Evolutionary conservation across 768 basidiomycete species (phyloP).

Genomic region (Galerina marginata): DNA sequence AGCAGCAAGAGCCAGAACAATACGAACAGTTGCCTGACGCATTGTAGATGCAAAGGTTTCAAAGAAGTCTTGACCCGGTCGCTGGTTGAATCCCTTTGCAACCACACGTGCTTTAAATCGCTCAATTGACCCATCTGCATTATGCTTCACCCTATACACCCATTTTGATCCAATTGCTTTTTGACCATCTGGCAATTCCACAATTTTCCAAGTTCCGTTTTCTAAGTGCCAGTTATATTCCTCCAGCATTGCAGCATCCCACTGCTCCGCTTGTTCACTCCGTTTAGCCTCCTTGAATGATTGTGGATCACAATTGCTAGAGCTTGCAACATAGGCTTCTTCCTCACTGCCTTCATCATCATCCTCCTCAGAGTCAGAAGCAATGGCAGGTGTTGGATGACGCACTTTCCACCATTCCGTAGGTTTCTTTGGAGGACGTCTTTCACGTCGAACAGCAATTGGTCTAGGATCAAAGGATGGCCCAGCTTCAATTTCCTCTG

Average conservation of each 20-base stretch:
- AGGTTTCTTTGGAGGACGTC: no score
- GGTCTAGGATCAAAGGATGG: no score
- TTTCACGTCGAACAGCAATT: no score
- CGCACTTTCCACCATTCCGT: no score
- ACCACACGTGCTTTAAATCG: conserved; percentile 47
- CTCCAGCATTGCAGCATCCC: conserved; percentile 31
- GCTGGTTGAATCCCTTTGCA: conserved; percentile 44
- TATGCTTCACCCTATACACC: conserved; percentile 48
- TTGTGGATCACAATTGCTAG: no score
- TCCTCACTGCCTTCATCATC: no score
- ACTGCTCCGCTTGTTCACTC: conserved; percentile 23
- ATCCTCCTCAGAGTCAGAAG: no score
- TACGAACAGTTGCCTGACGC: no score
- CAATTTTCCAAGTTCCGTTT: conserved; percentile 41
- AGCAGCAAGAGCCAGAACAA: no score
- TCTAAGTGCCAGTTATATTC: conserved; percentile 30
- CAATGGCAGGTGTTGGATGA: no score
- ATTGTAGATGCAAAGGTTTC: conserved; percentile 41
- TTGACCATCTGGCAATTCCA: conserved; percentile 35
- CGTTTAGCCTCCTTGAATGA: conserved; percentile 27
- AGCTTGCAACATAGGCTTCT: no score
- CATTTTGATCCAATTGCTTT: conserved; percentile 41
- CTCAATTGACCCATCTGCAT: conserved; percentile 42
- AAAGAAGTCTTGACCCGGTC: conserved; percentile 43
- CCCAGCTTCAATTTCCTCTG: no score